phyloP scores from a whole-genome alignment of 2,329 filamentous ascomycete species.

The Tolypocladium endophyticum region DNA sequence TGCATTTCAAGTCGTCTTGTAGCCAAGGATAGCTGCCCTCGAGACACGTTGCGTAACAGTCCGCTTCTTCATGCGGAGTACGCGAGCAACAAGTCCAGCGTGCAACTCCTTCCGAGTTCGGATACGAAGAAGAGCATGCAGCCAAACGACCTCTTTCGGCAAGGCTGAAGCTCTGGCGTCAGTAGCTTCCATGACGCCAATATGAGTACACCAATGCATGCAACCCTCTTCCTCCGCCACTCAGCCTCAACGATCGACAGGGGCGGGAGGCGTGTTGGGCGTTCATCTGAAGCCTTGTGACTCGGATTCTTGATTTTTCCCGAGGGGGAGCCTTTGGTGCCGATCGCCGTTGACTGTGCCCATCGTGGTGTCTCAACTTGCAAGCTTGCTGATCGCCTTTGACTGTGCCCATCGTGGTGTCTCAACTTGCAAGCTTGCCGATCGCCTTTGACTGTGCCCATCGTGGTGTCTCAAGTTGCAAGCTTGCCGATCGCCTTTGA shows the following conservation, averaged over 20 bases:
- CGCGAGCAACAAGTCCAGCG: background rate
- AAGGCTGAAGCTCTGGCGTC: background rate
- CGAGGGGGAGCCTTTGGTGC: background rate
- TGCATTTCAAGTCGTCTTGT: too few relatives aligned
- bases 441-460: too few relatives aligned
- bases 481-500: too few relatives aligned
- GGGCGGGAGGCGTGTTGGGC: too few relatives aligned
- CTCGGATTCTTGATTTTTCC: background rate
- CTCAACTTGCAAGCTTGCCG: too few relatives aligned
- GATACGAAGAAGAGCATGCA: background rate
- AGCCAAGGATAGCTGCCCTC: background rate
- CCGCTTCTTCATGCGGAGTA: background rate
- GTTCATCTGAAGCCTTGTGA: background rate
- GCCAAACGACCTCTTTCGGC: background rate
- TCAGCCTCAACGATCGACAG: background rate
- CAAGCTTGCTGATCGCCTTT: background rate
- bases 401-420: too few relatives aligned
- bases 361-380: too few relatives aligned
- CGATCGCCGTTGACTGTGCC: background rate
- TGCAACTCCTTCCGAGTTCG: background rate
- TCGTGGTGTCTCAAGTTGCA: too few relatives aligned
- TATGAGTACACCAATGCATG: too few relatives aligned
- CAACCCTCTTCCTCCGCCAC: background rate
- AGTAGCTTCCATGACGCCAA: background rate
- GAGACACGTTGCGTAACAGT: background rate